These are phyloP conservation scores for Solanum chmielewskii DNA, from an alignment of 257 asterid genomes.

Conservation along the genomic window DNA sequence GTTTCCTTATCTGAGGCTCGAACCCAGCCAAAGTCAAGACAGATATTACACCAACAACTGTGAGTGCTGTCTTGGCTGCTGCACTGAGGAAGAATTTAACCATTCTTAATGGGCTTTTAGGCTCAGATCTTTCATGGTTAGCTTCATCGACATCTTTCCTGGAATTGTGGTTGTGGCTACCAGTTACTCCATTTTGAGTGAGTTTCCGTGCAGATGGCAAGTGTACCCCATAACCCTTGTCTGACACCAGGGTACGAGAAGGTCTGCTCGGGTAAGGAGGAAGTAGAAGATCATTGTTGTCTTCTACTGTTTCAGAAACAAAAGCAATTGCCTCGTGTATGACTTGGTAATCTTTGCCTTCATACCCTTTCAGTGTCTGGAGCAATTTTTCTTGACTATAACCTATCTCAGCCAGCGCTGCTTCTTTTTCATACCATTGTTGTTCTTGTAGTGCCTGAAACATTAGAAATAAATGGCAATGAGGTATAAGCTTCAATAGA, in stretches of 20 bases:
- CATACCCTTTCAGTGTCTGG: conserved; percentile 68
- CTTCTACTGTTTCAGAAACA: conserved; percentile 69
- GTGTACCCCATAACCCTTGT: conserved; percentile 32
- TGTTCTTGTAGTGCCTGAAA: conserved; percentile 77
- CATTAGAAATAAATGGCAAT: not conserved
- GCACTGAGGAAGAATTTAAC: conserved; percentile 30
- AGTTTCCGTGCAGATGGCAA: conserved; percentile 23
- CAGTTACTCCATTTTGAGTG: conserved; percentile 37
- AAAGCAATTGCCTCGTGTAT: conserved; percentile 78
- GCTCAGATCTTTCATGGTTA: conserved; percentile 1
- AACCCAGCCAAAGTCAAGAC: conserved; percentile 72
- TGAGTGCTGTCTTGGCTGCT: conserved; percentile 54
- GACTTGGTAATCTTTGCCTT: conserved; percentile 71
- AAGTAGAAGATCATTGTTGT: conserved; percentile 73
- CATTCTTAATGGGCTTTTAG: conserved; percentile 21
- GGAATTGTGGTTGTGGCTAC: not conserved
- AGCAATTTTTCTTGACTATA: conserved; percentile 70
- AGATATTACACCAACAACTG: conserved; percentile 55
- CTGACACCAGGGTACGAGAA: conserved; percentile 31
- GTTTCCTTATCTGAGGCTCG: conserved; percentile 53
- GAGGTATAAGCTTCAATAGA: not conserved
- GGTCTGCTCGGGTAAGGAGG: conserved; percentile 91
- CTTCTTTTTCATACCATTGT: conserved; percentile 81
- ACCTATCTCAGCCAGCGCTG: conserved; percentile 66
- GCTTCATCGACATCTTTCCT: conserved; percentile 1